phyloP scores from a whole-genome alignment of 1,139 yeast species.

The Blastobotrys illinoisensis region DNA sequence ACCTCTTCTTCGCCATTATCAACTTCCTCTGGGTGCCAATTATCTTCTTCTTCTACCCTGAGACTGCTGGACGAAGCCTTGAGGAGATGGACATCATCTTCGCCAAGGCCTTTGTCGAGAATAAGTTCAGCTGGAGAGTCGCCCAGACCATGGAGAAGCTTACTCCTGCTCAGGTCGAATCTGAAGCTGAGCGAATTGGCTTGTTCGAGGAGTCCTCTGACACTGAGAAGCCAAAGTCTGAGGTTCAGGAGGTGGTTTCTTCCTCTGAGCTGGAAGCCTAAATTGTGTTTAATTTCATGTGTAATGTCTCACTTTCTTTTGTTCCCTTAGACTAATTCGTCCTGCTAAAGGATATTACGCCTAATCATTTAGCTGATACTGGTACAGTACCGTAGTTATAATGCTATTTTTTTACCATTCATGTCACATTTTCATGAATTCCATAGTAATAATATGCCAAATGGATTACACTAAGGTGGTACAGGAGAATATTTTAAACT shows the following conservation, averaged over 20 bases:
- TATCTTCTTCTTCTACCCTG: conserved; percentile 64
- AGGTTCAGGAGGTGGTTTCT: conserved; percentile 1
- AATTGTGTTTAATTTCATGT: not conserved
- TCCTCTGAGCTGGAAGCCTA: not conserved
- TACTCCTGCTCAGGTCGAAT: conserved; percentile 23
- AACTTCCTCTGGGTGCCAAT: conserved; percentile 61
- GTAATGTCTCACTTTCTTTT: not conserved
- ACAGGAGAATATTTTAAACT: not conserved
- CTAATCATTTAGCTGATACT: not conserved
- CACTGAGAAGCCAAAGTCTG: conserved; percentile 1
- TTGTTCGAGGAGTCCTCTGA: conserved; percentile 16
- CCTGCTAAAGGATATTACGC: not conserved
- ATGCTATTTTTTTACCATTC: too few species aligned
- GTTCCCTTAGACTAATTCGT: not conserved
- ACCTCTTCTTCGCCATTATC: conserved; percentile 39
- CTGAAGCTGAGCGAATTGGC: conserved; percentile 28
- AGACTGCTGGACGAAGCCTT: conserved; percentile 56
- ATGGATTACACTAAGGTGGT: too few species aligned
- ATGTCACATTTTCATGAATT: too few species aligned
- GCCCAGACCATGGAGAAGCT: conserved; percentile 29
- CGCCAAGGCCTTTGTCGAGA: conserved; percentile 30
- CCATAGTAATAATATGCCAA: too few species aligned
- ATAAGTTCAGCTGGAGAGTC: conserved; percentile 26
- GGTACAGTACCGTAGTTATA: too few species aligned
- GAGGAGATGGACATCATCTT: conserved; percentile 62